Base-by-base conservation (phyloP, 2,329 filamentous ascomycete genomes). In the Pyrenochaeta sp. region DNA sequence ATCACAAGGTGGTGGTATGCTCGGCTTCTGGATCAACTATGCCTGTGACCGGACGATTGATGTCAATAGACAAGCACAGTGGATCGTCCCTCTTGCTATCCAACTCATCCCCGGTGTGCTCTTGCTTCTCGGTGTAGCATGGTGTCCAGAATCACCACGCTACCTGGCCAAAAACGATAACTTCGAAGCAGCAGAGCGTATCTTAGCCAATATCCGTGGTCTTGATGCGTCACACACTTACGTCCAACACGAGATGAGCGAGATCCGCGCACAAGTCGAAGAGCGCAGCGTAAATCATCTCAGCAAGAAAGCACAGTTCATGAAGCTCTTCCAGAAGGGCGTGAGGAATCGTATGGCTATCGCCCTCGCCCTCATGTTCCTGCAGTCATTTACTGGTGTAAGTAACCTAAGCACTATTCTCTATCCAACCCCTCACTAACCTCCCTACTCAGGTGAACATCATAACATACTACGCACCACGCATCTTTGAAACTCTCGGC, bases 1-100 rank as follows among this genome's bases (percentile, higher is more conserved):
- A 18, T 86, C 82, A 70, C 85, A 87, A 69, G 74, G 81, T 2
- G 81, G 85, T 21, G 84, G 83, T 17, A 72, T 74, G 65, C 46
- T 72, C 6, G 70, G 72, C 5, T 74, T 74, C 44, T 74, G 71
- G 72, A 71, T 74, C 52, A 74, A 74, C 49, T 75, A 74, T 38
- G 67, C 63, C 1, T 66, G 69, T 8, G 69, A 72, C 26, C 58
- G 63, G 27, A 68, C 67, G 50, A 79, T 73, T 67, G 41, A 58
- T 23, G 80, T 41, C 2, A 61, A 77, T 1, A 75, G 69, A 11
- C 75, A 76, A 48, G 68, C 71, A 2, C 84, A 86, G 63, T 88
- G 85, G 84, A 71, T 84, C 21, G 79, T 88, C 22, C 85, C 85
- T 2, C 83, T 82, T 10, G 77, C 73, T 4, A 45, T 77, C 15